Base-by-base conservation (phyloP, 441 rosid species). In the Populus trichocarpa region DNA sequence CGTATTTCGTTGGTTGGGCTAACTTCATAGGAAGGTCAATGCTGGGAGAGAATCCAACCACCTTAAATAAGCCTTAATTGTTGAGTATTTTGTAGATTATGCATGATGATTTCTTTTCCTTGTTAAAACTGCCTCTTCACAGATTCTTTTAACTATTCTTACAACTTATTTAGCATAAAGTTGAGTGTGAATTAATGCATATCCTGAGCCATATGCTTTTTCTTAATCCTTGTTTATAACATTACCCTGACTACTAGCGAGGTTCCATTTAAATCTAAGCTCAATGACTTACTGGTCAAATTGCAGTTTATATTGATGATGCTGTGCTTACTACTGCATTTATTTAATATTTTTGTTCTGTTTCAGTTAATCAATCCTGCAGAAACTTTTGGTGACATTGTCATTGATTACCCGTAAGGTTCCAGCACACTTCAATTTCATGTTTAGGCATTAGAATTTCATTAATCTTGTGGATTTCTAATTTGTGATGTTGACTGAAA, bases 371-470 rank as follows among this genome's bases (percentile, higher is more conserved):
- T 96, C 85, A 96, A 96, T 81, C 98, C 98, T 26, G 98, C 99
- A 28, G 98, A 96, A 89, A 94, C 99, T 59, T 96, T 96, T 86
- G 99, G 98, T 38, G 98, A 96, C 84, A 92, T 96, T 57, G 96
- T 96, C 64, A 92, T 96, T 71, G 98, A 96, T 83, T 96, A 93
- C 80, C 91, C 94, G 97, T 46, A 14, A 46, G 20, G 20, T 46
- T 46, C 18, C 57, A 46, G 57, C 57, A 14, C 57, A 14, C 57
- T 46, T 46, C 57, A 46, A 46, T 46, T 14, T 46, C 57, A 46
- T 46, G 57, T 46, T 46, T 14, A 46, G 20, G 57, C 57, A 46
- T 13, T 46, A 46, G 20, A 46, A 46, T 5, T 46, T 38, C 42
- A 38, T 38, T 38, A 38, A 38, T 38, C 8, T 46, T 46, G 57